phyloP scores from a whole-genome alignment of 169 alveolate species.

The Perkinsus chesapeaki region DNA sequence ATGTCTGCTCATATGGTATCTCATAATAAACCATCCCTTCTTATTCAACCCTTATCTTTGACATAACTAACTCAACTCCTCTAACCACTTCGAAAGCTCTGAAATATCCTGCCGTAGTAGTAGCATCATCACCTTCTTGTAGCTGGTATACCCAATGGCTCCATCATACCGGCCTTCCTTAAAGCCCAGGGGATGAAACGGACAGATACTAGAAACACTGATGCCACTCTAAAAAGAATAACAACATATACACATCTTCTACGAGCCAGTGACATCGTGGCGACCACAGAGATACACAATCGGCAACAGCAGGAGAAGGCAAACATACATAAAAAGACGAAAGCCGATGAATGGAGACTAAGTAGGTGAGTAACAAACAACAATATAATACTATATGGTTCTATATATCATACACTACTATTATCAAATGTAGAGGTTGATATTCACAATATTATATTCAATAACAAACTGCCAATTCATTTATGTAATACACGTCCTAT shows the following conservation, averaged over 20 bases:
- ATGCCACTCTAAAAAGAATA: neutral
- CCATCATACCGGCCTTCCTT: neutral
- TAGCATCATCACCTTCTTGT: neutral
- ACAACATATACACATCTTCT: neutral
- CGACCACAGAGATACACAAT: no score
- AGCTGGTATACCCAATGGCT: neutral
- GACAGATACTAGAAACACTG: neutral
- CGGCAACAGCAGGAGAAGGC: no score
- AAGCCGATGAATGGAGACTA: no score
- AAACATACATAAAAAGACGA: no score
- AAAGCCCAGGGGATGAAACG: neutral
- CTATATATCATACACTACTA: no score
- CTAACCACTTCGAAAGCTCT: neutral
- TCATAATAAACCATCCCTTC: no score
- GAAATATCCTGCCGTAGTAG: neutral
- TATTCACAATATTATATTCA: no score
- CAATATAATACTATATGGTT: no score
- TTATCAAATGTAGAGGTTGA: no score
- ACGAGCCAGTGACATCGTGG: neutral
- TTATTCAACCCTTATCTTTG: no score
- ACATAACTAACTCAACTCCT: neutral
- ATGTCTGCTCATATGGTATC: no score
- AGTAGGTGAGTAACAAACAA: no score
- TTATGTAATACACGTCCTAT: neutral
- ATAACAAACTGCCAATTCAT: neutral